A percentile compares a stretch with the other conserved stretches of the same genome.
Evolutionary conservation across 2,329 filamentous ascomycete species (phyloP).

Genomic region (Sclerotinia spermophila): DNA sequence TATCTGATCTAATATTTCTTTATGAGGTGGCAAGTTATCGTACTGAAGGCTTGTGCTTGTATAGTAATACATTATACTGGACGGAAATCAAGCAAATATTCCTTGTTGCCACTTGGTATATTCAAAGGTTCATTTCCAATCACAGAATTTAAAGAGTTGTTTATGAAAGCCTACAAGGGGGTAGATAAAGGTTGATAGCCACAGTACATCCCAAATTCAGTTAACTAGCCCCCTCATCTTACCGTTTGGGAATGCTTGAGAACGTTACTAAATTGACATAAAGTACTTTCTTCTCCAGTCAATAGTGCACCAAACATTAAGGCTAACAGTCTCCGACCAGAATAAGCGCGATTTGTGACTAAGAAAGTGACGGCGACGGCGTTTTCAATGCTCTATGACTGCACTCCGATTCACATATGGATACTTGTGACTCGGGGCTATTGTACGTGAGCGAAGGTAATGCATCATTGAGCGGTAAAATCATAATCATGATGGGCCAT

Average conservation of each 20-base stretch:
- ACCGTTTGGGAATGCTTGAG: not conserved
- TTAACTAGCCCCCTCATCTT: not conserved
- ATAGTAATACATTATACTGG: not conserved
- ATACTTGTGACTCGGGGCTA: not conserved
- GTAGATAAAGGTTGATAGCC: not conserved
- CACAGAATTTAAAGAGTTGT: not conserved
- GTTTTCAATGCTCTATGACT: not conserved
- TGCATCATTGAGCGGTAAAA: not conserved
- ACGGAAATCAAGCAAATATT: not conserved
- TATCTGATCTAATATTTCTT: not conserved
- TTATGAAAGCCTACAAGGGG: not conserved
- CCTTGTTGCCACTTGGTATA: not conserved
- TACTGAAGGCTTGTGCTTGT: not conserved
- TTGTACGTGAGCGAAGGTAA: not conserved
- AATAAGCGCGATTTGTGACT: not conserved
- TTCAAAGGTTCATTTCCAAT: not conserved
- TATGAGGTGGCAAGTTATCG: rapidly evolving
- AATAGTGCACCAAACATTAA: not conserved
- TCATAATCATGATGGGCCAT: not conserved
- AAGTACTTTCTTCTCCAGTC: not conserved
- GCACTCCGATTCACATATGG: not conserved
- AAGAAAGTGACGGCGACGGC: not conserved
- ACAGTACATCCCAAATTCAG: not conserved
- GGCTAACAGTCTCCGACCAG: not conserved
- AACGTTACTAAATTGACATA: not conserved